Conservation (phyloP, 495 filamentous ascomycete species). For the Evernia prunastri region DNA sequence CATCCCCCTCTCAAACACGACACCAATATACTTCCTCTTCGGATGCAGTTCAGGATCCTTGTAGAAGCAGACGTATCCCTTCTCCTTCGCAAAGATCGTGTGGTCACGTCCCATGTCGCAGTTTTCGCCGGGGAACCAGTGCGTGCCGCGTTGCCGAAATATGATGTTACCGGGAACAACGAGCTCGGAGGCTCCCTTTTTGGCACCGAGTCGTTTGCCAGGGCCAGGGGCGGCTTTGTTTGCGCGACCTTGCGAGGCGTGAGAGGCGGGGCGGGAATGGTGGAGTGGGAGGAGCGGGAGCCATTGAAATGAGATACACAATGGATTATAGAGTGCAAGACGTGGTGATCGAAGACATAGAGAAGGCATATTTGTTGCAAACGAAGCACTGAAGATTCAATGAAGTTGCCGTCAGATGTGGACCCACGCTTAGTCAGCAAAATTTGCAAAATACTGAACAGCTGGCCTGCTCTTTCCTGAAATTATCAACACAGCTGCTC, state of each 20-base stretch:
- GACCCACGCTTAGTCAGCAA: not conserved
- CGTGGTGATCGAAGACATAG: not conserved
- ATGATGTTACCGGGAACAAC: constrained; percentile 95
- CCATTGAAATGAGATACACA: constrained; percentile 18
- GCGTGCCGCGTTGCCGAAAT: constrained; percentile 89
- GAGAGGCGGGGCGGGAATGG: constrained; percentile 63
- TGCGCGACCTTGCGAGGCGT: constrained; percentile 81
- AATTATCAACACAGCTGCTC: constrained; percentile 12
- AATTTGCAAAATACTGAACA: not conserved
- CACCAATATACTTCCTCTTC: constrained; percentile 83
- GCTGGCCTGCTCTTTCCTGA: constrained; percentile 12
- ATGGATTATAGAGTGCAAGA: no score
- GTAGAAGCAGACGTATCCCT: constrained; percentile 95
- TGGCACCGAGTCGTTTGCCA: constrained; percentile 90
- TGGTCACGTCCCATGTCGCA: constrained; percentile 92
- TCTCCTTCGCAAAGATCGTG: constrained; percentile 79
- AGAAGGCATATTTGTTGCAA: constrained; percentile 6
- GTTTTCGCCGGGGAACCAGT: constrained; percentile 93
- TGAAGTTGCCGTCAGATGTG: not conserved
- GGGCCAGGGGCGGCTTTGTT: constrained; percentile 75
- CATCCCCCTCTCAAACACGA: constrained; percentile 68
- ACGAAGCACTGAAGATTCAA: not conserved
- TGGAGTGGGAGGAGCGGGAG: constrained; percentile 32
- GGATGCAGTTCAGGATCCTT: constrained; percentile 59
- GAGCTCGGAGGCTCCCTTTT: constrained; percentile 84